These are phyloP conservation scores for Suillus cothurnatus DNA, from an alignment of 768 basidiomycete species.

Conservation along the genomic window DNA sequence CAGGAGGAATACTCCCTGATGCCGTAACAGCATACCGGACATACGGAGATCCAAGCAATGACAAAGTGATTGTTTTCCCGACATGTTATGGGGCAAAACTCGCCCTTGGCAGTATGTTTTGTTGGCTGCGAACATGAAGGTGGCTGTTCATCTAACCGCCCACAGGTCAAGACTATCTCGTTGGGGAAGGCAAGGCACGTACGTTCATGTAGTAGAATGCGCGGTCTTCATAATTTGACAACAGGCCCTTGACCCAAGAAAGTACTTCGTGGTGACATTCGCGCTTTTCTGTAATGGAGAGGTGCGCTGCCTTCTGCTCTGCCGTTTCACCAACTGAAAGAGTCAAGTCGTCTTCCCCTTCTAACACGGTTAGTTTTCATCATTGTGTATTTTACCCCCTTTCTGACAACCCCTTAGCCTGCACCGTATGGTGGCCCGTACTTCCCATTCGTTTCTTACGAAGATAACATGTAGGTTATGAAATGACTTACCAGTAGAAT, in stretches of 20 bases:
- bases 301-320: constrained; percentile 32
- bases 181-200: constrained; percentile 52
- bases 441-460: constrained; percentile 57
- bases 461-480: constrained; percentile 55
- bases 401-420: constrained; percentile 36
- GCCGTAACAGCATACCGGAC: constrained; percentile 60
- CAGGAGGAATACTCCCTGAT: constrained; percentile 55
- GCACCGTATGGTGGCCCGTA: constrained; percentile 59
- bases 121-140: constrained; percentile 29
- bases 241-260: constrained; percentile 51
- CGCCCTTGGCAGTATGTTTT: constrained; percentile 42
- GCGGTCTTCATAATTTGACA: not conserved
- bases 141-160: constrained; percentile 18
- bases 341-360: constrained; percentile 58
- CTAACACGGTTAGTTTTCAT: constrained; percentile 50
- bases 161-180: constrained; percentile 48
- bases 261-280: constrained; percentile 58
- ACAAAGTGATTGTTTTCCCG: constrained; percentile 55
- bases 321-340: not conserved
- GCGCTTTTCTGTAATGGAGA: constrained; percentile 62
- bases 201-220: not conserved
- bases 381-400: not conserved
- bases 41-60: constrained; percentile 52
- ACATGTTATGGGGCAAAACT: constrained; percentile 58
- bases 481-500: not conserved